These are phyloP conservation scores for Fusarium domesticum DNA, from an alignment of 2,329 filamentous ascomycete species.

Conservation along the genomic window DNA sequence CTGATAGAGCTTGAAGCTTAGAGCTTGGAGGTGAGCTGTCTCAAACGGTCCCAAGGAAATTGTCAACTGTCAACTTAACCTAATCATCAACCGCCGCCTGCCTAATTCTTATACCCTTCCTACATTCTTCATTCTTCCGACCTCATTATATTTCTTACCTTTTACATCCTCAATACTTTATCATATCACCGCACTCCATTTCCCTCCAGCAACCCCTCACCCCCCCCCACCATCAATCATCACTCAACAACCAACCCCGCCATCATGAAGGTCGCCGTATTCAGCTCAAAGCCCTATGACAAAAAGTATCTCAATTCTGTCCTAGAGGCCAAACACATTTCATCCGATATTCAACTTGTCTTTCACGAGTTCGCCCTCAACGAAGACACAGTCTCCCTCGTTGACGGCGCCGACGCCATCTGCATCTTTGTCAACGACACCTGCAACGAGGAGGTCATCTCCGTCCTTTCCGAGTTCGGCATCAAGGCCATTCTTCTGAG, in stretches of 20 bases:
- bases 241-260: conserved; percentile 1
- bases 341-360: conserved; percentile 44
- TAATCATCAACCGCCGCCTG: too few relatives aligned
- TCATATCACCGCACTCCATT: neutral
- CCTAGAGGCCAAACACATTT: conserved; percentile 33
- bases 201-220: neutral
- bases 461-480: conserved; percentile 46
- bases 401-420: conserved; percentile 52
- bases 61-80: too few relatives aligned
- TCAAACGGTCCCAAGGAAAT: too few relatives aligned
- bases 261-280: conserved; percentile 58
- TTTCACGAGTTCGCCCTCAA: conserved; percentile 59
- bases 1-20: too few relatives aligned
- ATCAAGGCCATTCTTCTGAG: conserved; percentile 60
- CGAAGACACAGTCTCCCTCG: conserved; percentile 54
- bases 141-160: too few relatives aligned
- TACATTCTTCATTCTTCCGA: too few relatives aligned
- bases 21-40: too few relatives aligned
- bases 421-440: conserved; percentile 69
- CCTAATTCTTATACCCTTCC: too few relatives aligned
- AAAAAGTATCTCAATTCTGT: conserved; percentile 50
- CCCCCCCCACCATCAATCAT: conserved; percentile 1
- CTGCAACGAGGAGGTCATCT: conserved; percentile 50
- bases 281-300: conserved; percentile 64
- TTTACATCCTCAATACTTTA: too few relatives aligned